Evolutionary conservation across 768 basidiomycete species (phyloP), one percentile per base, ranked within the genome.

Genomic region (Astraeus odoratus): DNA sequence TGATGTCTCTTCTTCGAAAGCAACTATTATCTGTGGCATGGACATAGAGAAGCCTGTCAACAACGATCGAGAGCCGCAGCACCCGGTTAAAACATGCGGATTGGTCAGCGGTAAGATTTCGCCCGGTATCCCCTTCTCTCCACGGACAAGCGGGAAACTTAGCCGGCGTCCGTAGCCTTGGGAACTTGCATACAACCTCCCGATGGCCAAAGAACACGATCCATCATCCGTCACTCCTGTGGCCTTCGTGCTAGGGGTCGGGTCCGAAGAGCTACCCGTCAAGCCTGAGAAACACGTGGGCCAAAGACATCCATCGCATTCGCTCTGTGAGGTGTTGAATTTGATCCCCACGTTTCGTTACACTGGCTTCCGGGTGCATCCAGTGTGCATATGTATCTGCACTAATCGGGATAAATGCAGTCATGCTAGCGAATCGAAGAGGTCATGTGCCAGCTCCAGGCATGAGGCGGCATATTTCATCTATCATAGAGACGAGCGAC

Each of bases 41-140:
- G 31, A 23, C 33, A n/a, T 45, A 27, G 33, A n/a, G 25, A n/a
- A 63, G 49, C 58, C 55, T 52, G 43, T n/a, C 47, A 34, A 46
- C 41, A 40, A 37, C 49, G 39, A 48, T 36, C 39, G 41, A 41
- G 30, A 40, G 10, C 29, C 27, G 20, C 20, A 34, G 3, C 37
- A 23, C 15, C 22, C 22, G 13, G n/a, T n/a, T n/a, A n/a, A n/a
- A n/a, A 10, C 36, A 38, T 24, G 12, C 13, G 25, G 23, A 39
- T 13, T 38, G 15, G 35, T 20, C 20, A 18, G 26, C 3, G 26
- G 39, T 41, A 26, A 40, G 39, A 40, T 8, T 25, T 29, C 19
- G 15, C 24, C 8, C 35, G n/a, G 10, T n/a, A 31, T 4, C 30
- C 6, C 10, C 12, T 12, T n/a, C 30, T n/a, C n/a, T 31, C 30